These are phyloP conservation scores for Uronychia setigera DNA, from an alignment of 73 alveolate species.

Conservation along the genomic window DNA sequence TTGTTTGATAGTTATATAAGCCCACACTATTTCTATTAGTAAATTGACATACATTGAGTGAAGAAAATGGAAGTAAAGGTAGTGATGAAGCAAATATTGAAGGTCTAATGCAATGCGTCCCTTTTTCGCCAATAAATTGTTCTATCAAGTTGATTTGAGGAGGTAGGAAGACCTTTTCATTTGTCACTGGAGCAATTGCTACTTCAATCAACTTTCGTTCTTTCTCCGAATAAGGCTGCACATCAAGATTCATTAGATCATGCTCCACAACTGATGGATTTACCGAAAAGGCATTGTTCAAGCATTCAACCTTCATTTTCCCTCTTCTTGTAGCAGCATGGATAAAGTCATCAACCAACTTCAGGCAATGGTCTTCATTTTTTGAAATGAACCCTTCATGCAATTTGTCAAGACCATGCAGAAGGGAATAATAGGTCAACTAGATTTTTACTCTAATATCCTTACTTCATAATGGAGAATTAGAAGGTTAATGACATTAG, in stretches of 20 bases:
- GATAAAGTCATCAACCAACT: neutral
- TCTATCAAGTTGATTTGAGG: conserved; percentile 39
- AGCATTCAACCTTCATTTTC: neutral
- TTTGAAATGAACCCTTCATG: conserved; percentile 12
- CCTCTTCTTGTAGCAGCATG: neutral
- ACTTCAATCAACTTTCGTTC: conserved; percentile 23
- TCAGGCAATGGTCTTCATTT: neutral
- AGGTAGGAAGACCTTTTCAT: conserved; percentile 58
- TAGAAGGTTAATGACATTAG: conserved; percentile 1
- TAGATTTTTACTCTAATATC: too few relatives aligned
- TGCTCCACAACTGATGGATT: conserved; percentile 34
- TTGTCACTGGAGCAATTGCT: conserved; percentile 30
- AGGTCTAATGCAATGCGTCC: neutral
- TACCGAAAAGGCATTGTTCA: conserved; percentile 31
- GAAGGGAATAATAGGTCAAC: conserved; percentile 9
- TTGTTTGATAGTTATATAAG: conserved; percentile 27
- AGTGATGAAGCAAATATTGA: neutral
- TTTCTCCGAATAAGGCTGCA: neutral
- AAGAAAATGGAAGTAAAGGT: conserved; percentile 20
- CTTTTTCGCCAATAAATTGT: conserved; percentile 22
- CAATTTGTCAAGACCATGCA: conserved; percentile 43
- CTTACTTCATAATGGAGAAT: conserved; percentile 16
- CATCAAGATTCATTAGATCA: conserved; percentile 22
- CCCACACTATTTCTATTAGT: conserved; percentile 11
- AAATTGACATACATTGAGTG: conserved; percentile 6